Evolutionary conservation across 106 monocot species (phyloP), one percentile per base, ranked within the genome.

Genomic region (Posidonia australis): DNA sequence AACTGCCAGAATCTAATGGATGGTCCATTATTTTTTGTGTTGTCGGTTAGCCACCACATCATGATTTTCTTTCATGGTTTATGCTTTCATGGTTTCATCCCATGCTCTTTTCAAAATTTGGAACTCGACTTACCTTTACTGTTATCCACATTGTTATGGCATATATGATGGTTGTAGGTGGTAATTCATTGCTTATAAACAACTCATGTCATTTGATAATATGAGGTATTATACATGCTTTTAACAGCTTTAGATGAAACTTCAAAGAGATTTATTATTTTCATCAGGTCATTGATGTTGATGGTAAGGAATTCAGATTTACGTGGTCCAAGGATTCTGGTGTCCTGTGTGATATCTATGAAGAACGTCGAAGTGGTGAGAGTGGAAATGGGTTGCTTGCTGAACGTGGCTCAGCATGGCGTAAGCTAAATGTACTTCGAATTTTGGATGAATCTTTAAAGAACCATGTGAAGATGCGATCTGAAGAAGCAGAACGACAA

Each of bases 401-500:
- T 58, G 94, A 96, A 70, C 56, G 86, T 73, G 94, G 94, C 22
- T 78, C 94, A 53, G 73, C 90, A 24, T 86, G 86, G 79, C 83
- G 94, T 44, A 90, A 96, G 78, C 58, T 96, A 82, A 90, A 84
- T 77, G 94, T 96, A 23, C 82, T 87, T 21, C 72, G 90, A 46
- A 90, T 87, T 74, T 71, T 96, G 32, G 94, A 96, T 47, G 94
- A 96, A 58, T 84, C 94, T 48, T 66, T 81, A 20, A 90, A 96
- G 70, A 84, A 84, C 68, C 90, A 82, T 65, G 94, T 90, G 23
- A 96, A 96, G 75, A 96, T 84, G 94, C 77, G 81, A 44, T 96
- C 94, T 10, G 90, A 90, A 72, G 84, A 96, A 76, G 94, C 90
- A 69, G 87, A 90, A 56, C 92, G 85, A 24, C 69, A 66, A 55